Evolutionary conservation across 345 rosid genomes (phyloP).

Genomic region (Camelina sativa): DNA sequence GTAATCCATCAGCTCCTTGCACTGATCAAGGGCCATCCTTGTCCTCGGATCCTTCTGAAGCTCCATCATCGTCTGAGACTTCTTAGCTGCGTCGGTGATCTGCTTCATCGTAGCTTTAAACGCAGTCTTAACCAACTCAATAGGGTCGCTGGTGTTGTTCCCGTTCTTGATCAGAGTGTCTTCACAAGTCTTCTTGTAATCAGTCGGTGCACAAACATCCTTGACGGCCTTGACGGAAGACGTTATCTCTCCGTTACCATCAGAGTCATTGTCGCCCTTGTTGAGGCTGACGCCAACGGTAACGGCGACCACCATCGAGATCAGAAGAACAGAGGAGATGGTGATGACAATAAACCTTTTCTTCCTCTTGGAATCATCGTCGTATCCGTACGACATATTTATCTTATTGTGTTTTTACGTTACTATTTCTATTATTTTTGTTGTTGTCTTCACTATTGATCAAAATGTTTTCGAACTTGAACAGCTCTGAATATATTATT

Average conservation of each 20-base stretch:
- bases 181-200: slow-evolving; percentile 59
- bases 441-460: background rate
- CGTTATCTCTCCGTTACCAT: slow-evolving; percentile 33
- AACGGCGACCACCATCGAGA: slow-evolving; percentile 62
- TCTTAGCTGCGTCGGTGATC: slow-evolving; percentile 53
- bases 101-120: slow-evolving; percentile 55
- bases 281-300: slow-evolving; percentile 46
- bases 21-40: slow-evolving; percentile 57
- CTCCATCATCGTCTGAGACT: slow-evolving; percentile 50
- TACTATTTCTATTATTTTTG: background rate
- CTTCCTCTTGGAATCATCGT: slow-evolving; percentile 45
- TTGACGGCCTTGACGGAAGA: slow-evolving; percentile 64
- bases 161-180: slow-evolving; percentile 48
- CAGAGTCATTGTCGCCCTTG: background rate
- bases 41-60: slow-evolving; percentile 65
- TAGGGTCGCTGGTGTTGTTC: slow-evolving; percentile 58
- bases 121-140: slow-evolving; percentile 59
- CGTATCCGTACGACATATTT: slow-evolving; percentile 40
- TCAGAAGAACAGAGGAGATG: slow-evolving; percentile 54
- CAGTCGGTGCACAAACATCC: slow-evolving; percentile 71
- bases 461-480: slow-evolving; percentile 39
- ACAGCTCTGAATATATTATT: slow-evolving; percentile 35
- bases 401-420: background rate
- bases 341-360: slow-evolving; percentile 49
- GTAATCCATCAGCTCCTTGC: slow-evolving; percentile 70